Evolutionary conservation across 108 stramenopile species (phyloP), one percentile per base, ranked within the genome.

Genomic region (Nitzschia putrida): DNA sequence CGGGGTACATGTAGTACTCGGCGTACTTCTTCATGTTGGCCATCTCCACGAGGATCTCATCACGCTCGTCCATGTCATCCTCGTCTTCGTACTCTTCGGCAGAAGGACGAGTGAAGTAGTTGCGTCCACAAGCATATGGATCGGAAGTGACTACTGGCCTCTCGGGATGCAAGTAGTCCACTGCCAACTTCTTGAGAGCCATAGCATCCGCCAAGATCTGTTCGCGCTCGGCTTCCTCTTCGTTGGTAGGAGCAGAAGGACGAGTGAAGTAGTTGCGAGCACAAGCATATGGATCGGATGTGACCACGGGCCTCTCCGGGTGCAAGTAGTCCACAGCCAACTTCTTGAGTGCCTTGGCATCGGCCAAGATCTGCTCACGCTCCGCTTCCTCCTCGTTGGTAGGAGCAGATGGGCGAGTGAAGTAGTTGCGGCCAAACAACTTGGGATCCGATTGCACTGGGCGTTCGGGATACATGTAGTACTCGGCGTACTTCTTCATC

Each of bases 261-360:
- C 86, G 86, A 40, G 44, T 61, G 74, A 86, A 89, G 84, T 85
- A 89, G 76, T 87, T 89, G 45, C 85, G 85, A 2, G 79, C 88
- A 53, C 43, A 81, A 18, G 64, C 68, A 34, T 61, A 65, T 18
- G 80, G 66, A 38, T 77, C 76, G 7, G 58, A 64, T 0, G 69
- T 70, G 0, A 56, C 77, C 5, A 90, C 80, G 50, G 80, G 77
- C 26, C 58, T 51, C 52, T 89, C 88, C 21, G 88, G 85, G 57
- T 89, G 82, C 57, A 82, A 24, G 61, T 83, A 84, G 49, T 78
- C 80, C 22, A 60, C 71, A 50, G 88, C 85, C n/a, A 73, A 58
- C 70, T 82, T 42, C 76, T 89, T 85, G 41, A 89, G 65, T 12
- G 67, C 68, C 47, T 57, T 63, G 12, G 71, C 78, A 39, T 89